Base-by-base conservation (phyloP, 2,329 filamentous ascomycete species). In the Hymenotorrendiella dingleyae region DNA sequence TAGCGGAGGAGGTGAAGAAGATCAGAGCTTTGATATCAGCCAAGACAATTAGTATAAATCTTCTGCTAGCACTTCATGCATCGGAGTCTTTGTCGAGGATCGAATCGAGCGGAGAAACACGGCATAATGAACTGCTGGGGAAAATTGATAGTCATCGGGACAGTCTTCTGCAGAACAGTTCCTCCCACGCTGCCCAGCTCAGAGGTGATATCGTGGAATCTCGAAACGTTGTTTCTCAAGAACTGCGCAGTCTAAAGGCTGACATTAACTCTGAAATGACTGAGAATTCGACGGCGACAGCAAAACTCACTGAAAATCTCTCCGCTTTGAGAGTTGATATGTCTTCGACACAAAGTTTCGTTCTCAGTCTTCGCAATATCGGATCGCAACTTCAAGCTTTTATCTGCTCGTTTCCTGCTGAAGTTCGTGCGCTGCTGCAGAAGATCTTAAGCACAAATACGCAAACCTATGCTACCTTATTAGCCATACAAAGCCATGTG, bases 1-100 rank as follows among this genome's bases (percentile, higher is more conserved):
- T 36, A 24, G 19, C n/a, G 2, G 40, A 42, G 21, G 23, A 42
- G 5, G 23, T 42, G 12, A 20, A 21, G 23, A 42, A 42, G 14
- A 14, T 42, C 21, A 24, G 40, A 24, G 40, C 40, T 21, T 14
- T 36, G 10, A 26, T 42, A 23, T 35, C 32, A 10, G 40, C 32
- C 10, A 42, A 42, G 10, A 36, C 22, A n/a, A 20, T 36, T 14
- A 29, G 20, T n/a, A 42, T 42, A 16, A 42, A 27, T 17, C 19
- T 42, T 5, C 16, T 42, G 4, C 17, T 36, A 5, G 19, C 20
- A n/a, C 21, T 36, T 4, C 23, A 42, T 14, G 36, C 24, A 5
- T 23, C 29, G 19, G 29, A 42, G 12, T 24, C 29, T 6, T 10
- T 42, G 8, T 34, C 39, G n/a, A 22, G 20, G 3, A 11, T 16